phyloP scores from a whole-genome alignment of 768 basidiomycete species.

The Cantharellus anzutake region DNA sequence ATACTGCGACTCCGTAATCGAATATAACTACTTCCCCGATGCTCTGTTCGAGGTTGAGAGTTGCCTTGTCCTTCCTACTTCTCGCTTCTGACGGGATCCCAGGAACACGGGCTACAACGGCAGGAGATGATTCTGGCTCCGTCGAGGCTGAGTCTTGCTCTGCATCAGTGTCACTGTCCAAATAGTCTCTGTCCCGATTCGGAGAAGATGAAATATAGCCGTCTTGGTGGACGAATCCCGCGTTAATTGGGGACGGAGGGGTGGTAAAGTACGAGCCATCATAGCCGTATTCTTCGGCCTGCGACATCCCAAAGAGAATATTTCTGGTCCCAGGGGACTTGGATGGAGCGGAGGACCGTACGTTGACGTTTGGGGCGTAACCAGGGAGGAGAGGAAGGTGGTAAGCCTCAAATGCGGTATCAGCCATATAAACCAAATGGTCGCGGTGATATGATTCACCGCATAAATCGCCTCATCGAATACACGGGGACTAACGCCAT shows the following conservation, averaged over 20 bases:
- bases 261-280: conserved; percentile 61
- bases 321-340: conserved; percentile 34
- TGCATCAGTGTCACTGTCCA: neutral
- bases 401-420: conserved; percentile 44
- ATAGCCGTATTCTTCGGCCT: conserved; percentile 82
- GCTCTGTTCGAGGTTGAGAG: neutral
- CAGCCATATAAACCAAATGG: neutral
- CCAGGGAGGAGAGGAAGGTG: conserved; percentile 82
- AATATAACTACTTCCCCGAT: conserved; percentile 24
- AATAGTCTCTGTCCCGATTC: neutral
- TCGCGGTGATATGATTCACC: conserved; percentile 28
- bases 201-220: conserved; percentile 38
- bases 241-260: conserved; percentile 9
- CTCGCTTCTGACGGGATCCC: conserved; percentile 42
- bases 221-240: conserved; percentile 21
- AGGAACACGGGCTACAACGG: neutral
- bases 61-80: conserved; percentile 22
- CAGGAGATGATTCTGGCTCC: neutral
- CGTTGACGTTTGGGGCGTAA: conserved; percentile 64
- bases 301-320: conserved; percentile 47
- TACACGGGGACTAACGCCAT: conserved; percentile 68
- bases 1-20: conserved; percentile 72
- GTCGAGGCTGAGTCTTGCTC: neutral
- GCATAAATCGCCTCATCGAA: conserved; percentile 91
- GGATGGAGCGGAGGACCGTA: conserved; percentile 64